phyloP scores from a whole-genome alignment of 2,329 filamentous ascomycete genomes.

The Clonostachys rosea region DNA sequence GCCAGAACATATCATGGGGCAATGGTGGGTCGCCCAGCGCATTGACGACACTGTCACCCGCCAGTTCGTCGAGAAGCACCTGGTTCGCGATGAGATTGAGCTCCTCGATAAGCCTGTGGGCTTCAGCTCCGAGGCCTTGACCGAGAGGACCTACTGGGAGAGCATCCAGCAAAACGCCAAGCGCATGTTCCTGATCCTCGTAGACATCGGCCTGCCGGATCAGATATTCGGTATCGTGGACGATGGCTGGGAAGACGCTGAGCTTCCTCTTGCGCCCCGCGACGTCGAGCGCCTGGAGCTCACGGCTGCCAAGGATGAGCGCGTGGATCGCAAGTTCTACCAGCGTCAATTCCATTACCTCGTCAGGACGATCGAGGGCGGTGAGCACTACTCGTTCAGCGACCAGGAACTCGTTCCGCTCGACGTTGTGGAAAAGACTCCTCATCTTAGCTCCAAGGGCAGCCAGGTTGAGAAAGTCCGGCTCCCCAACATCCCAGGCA shows the following conservation, averaged over 20 bases:
- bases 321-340: conserved; percentile 65
- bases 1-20: conserved; percentile 15
- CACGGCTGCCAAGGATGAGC: conserved; percentile 53
- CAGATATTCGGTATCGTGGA: conserved; percentile 74
- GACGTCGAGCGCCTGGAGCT: conserved; percentile 61
- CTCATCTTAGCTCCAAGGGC: conserved; percentile 25
- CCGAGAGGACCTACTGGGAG: conserved; percentile 72
- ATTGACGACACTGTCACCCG: conserved; percentile 68
- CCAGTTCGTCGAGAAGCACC: conserved; percentile 60
- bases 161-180: conserved; percentile 69
- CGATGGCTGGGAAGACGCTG: conserved; percentile 72
- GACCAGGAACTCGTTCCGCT: conserved; percentile 67
- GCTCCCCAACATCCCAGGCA: conserved; percentile 56
- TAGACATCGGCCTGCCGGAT: conserved; percentile 65
- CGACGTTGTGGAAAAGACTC: conserved; percentile 58
- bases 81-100: conserved; percentile 57
- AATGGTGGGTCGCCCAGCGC: conserved; percentile 69
- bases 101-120: conserved; percentile 58
- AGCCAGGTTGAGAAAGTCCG: conserved; percentile 52
- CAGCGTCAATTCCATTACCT: conserved; percentile 67
- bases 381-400: conserved; percentile 58
- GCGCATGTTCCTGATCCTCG: conserved; percentile 65
- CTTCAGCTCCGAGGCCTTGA: conserved; percentile 61
- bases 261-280: conserved; percentile 64
- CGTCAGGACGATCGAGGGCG: conserved; percentile 56